Percentiles rank a stretch among this genome's conserved stretches.
phyloP scores from a whole-genome alignment of 2,329 filamentous ascomycete genomes.

The Pochonia chlamydosporia region DNA sequence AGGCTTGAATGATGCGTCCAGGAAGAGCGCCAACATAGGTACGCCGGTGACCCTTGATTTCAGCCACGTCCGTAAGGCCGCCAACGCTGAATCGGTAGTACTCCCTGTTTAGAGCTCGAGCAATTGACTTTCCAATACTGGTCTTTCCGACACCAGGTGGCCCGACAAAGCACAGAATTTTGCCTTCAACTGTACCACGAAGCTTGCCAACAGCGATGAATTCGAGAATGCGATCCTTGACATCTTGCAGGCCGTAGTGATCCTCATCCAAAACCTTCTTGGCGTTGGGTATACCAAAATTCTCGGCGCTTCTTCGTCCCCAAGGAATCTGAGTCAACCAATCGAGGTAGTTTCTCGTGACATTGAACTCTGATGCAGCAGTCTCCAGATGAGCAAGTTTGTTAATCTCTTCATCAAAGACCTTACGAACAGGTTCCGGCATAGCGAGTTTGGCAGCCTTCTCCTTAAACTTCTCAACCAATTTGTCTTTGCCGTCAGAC shows the following conservation, averaged over 20 bases:
- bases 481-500: slow-evolving; percentile 95
- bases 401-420: slow-evolving; percentile 97
- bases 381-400: slow-evolving; percentile 94
- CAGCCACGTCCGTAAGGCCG: slow-evolving; percentile 92
- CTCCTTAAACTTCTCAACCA: slow-evolving; percentile 95
- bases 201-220: slow-evolving; percentile 98
- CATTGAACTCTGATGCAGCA: slow-evolving; percentile 95
- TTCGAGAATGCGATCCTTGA: slow-evolving; percentile 96
- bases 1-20: slow-evolving; percentile 92
- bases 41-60: slow-evolving; percentile 95
- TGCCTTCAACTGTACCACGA: slow-evolving; percentile 93
- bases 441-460: slow-evolving; percentile 91
- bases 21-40: slow-evolving; percentile 96
- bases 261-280: slow-evolving; percentile 90
- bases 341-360: slow-evolving; percentile 95
- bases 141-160: slow-evolving; percentile 98
- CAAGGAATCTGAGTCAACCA: slow-evolving; percentile 98
- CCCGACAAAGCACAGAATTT: slow-evolving; percentile 96
- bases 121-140: slow-evolving; percentile 97
- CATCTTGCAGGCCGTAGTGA: slow-evolving; percentile 93
- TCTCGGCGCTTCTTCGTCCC: slow-evolving; percentile 92
- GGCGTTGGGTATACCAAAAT: slow-evolving; percentile 91
- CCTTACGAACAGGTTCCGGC: slow-evolving; percentile 94
- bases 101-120: slow-evolving; percentile 85
- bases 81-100: slow-evolving; percentile 99